Base-by-base conservation (phyloP, 306 rosid species). In the Lathyrus aphaca region DNA sequence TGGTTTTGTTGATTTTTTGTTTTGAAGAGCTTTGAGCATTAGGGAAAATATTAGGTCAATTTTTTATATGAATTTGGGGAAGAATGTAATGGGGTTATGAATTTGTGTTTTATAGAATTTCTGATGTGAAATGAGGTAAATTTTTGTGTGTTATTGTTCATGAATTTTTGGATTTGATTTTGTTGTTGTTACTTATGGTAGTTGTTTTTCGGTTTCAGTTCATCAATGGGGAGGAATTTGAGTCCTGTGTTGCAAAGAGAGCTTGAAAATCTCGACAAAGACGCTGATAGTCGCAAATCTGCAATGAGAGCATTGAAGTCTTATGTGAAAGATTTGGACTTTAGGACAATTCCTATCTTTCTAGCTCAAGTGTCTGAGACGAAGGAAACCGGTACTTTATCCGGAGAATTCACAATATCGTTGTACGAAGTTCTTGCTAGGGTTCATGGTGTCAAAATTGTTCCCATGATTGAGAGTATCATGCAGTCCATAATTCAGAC, bases 341-440 rank as follows among this genome's bases (percentile, higher is more conserved):
- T 77, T 48, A 85, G 80, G 86, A 79, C 95, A 49, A 94, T 94
- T 42, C 96, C 91, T 1, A 68, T 80, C 39, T 94, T 94, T 82
- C 91, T 90, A 38, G 97, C 89, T 13, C 96, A 94, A 80, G 97
- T 94, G 82, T 94, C 90, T n/a, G 92, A 88, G 75, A 84, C 89
- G 19, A 90, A 88, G 69, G 97, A 87, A 69, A 80, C 81, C 0
- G 90, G 97, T 43, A 70, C 92, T 30, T 69, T 88, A 35, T 85
- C 95, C 0, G 96, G 87, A 38, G 97, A 90, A 44, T 90, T 90
- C 81, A 86, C 90, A 0, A 85, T 88, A 71, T 94, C 96, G 0
- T 83, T 94, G 1, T 94, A 86, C 18, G 96, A 94, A 76, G 97
- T 87, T 78, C 94, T 94, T 32, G 96, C 97, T 45, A 90, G 94